These are phyloP conservation scores for Elaeis guineensis DNA, from an alignment of 176 grass and related monocot genomes.

Conservation along the genomic window DNA sequence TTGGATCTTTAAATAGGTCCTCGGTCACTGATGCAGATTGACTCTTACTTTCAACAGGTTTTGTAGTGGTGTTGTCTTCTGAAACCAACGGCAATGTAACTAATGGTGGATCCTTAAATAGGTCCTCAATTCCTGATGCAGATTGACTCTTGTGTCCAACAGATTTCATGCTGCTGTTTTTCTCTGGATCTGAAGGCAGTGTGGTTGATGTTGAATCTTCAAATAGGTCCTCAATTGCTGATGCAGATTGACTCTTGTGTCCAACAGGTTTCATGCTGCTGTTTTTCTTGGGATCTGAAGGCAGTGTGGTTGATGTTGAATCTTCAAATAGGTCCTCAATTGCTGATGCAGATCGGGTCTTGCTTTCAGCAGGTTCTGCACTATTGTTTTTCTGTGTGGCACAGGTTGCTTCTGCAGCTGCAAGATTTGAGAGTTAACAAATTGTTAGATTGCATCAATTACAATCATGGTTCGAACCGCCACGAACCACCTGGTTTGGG, in stretches of 20 bases:
- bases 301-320: too few relatives aligned
- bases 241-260: slow-evolving; percentile 5
- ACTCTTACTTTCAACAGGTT: not conserved
- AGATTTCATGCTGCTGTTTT: slow-evolving; percentile 8
- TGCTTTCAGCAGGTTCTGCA: slow-evolving; percentile 8
- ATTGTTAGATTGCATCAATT: not conserved
- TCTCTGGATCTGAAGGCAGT: not conserved
- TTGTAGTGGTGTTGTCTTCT: too few relatives aligned
- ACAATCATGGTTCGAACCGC: too few relatives aligned
- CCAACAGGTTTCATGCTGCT: too few relatives aligned
- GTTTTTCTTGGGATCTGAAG: too few relatives aligned
- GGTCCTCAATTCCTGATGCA: too few relatives aligned
- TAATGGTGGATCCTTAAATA: too few relatives aligned
- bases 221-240: slow-evolving; percentile 27
- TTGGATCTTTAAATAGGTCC: slow-evolving; percentile 29
- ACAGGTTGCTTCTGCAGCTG: slow-evolving; percentile 28
- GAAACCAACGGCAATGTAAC: too few relatives aligned
- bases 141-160: slow-evolving; percentile 10
- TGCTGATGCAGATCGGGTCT: not conserved
- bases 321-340: too few relatives aligned
- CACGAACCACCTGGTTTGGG: too few relatives aligned
- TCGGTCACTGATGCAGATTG: slow-evolving; percentile 16
- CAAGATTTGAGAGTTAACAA: slow-evolving; percentile 4
- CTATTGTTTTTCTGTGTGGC: slow-evolving; percentile 10
- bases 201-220: slow-evolving; percentile 11